Conservation (phyloP, 1,139 yeast genomes). For the Candida albicans region DNA sequence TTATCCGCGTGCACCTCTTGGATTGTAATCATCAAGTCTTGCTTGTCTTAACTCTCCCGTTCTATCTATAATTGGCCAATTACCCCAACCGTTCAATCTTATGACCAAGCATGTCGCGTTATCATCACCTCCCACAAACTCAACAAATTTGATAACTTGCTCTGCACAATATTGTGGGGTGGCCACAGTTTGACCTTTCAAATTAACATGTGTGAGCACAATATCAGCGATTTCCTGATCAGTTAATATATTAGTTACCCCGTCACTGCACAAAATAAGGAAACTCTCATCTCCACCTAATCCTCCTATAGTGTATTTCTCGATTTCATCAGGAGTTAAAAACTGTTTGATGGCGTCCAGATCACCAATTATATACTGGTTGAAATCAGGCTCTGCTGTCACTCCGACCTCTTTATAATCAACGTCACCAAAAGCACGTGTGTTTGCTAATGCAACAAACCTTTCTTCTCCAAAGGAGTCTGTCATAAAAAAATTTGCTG, state of each 20-base stretch:
- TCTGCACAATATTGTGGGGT: conserved; percentile 85
- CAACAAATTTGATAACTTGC: conserved; percentile 81
- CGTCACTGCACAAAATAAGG: conserved; percentile 77
- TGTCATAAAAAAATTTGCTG: conserved; percentile 74
- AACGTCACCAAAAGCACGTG: conserved; percentile 90
- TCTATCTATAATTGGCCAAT: conserved; percentile 81
- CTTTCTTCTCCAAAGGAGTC: conserved; percentile 95
- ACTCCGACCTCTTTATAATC: conserved; percentile 81
- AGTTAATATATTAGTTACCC: conserved; percentile 73
- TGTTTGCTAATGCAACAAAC: conserved; percentile 82
- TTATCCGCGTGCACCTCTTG: conserved; percentile 28
- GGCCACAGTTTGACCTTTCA: conserved; percentile 67
- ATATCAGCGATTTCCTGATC: conserved; percentile 94
- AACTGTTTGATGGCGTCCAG: conserved; percentile 30
- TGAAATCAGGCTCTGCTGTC: conserved; percentile 87
- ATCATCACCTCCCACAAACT: conserved; percentile 89
- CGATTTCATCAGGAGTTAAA: conserved; percentile 41
- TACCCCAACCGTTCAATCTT: conserved; percentile 87
- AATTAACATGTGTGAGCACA: conserved; percentile 67
- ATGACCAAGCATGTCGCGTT: conserved; percentile 88
- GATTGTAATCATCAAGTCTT: conserved; percentile 53
- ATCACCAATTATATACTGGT: conserved; percentile 64
- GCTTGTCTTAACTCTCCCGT: conserved; percentile 82
- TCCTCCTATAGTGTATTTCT: conserved; percentile 47
- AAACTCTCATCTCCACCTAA: conserved; percentile 82